Conservation (phyloP, 306 rosid genomes). For the Luffa acutangula region DNA sequence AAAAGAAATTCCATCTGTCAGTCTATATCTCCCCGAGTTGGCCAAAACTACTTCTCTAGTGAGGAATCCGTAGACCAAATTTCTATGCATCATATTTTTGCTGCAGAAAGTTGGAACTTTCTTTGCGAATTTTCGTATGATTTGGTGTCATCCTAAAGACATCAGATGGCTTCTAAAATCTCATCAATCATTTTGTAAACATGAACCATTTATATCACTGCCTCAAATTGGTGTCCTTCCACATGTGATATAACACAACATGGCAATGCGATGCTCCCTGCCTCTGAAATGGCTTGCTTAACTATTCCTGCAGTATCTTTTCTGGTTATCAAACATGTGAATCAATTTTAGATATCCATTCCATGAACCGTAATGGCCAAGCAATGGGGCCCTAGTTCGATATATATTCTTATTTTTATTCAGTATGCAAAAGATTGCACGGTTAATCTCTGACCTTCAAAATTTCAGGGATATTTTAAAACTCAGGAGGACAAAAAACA, state of each 20-base stretch:
- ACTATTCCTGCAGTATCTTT: not conserved
- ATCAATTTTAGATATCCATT: not conserved
- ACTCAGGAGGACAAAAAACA: constrained; percentile 71
- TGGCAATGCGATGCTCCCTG: not conserved
- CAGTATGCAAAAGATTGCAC: not conserved
- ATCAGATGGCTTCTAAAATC: not conserved
- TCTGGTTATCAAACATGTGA: not conserved
- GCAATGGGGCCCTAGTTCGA: not conserved
- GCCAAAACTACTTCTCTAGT: not conserved
- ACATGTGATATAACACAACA: not conserved
- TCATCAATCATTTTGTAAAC: not conserved
- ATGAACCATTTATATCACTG: not conserved
- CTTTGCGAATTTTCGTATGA: not conserved
- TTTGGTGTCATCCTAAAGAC: not conserved
- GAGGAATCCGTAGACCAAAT: not conserved
- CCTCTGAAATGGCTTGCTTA: not conserved
- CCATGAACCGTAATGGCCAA: not conserved
- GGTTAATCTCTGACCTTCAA: not conserved
- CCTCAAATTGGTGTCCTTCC: not conserved
- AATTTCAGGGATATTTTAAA: constrained; percentile 49
- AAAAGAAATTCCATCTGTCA: not conserved
- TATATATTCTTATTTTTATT: not conserved
- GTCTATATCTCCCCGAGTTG: not conserved
- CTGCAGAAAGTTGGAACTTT: not conserved
- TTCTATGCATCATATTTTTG: not conserved